These are phyloP conservation scores for Maudiozyma saulgeensis DNA, from an alignment of 805 yeast genomes.

Conservation along the genomic window DNA sequence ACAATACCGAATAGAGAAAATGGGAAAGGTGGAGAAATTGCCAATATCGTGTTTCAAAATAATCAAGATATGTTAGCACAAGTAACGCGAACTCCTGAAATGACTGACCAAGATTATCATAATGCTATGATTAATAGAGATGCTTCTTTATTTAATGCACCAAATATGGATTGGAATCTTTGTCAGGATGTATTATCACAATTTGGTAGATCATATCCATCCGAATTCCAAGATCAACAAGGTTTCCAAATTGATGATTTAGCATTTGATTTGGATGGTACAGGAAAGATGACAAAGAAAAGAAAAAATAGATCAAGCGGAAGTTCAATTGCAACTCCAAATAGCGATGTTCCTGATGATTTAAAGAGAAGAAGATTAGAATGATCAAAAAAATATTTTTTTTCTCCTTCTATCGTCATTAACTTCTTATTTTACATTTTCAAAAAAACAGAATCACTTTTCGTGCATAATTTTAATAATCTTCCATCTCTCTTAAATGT, in stretches of 20 bases:
- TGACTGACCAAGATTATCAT: constrained; percentile 21
- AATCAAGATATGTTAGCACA: constrained; percentile 27
- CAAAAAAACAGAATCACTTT: too few species aligned
- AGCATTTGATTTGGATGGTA: constrained; percentile 30
- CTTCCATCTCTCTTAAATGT: not conserved
- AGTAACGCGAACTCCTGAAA: constrained; percentile 17
- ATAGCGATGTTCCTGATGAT: constrained; percentile 25
- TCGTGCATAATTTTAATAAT: not conserved
- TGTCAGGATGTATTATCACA: constrained; percentile 25
- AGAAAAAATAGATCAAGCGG: constrained; percentile 27
- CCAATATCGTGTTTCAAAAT: constrained; percentile 27
- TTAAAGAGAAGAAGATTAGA: constrained; percentile 28
- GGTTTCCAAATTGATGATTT: constrained; percentile 27
- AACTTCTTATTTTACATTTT: too few species aligned
- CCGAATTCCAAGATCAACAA: constrained; percentile 24
- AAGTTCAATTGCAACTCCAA: constrained; percentile 29
- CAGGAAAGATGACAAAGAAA: constrained; percentile 22
- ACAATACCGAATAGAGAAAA: constrained; percentile 42
- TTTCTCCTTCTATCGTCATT: not conserved
- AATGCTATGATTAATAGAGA: constrained; percentile 21
- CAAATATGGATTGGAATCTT: constrained; percentile 25
- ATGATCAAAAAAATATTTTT: constrained; percentile 2
- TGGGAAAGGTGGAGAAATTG: constrained; percentile 31
- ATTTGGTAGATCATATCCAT: constrained; percentile 26
- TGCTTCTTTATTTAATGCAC: constrained; percentile 16